Base-by-base conservation (phyloP, 2,329 filamentous ascomycete genomes). In the Myriosclerotinia duriaeana region DNA sequence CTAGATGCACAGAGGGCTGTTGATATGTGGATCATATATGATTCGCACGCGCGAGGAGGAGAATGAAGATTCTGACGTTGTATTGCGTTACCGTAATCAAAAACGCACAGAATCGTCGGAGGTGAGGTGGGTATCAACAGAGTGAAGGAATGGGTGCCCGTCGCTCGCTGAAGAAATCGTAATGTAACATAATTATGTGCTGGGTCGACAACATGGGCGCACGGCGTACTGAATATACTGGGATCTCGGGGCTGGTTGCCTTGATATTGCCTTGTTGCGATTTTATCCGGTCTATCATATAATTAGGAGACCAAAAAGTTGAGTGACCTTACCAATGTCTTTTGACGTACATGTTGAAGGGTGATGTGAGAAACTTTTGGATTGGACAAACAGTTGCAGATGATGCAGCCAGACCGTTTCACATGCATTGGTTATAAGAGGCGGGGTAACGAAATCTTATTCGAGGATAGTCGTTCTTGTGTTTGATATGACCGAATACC, bases 351-450 rank as follows among this genome's bases (percentile, higher is more conserved):
- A 50, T 50, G 30, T 52, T 26, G 3, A 61, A 44, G 46, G 64
- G 46, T 61, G 54, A 65, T 20, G 64, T 53, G 54, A 20, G 46
- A 48, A 46, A 20, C 22, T 53, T 52, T 20, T 30, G 50, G 55
- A 61, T 65, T 65, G 64, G 64, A 60, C 30, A 61, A 52, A 56
- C 8, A 53, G 26, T 54, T 61, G 64, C 64, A 66, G 58, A 63
- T 66, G 64, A 66, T 66, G 64, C 64, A 66, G 58, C 48, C 58
- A 63, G 64, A 48, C 64, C 64, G 64, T 66, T 66, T 66, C 64
- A 62, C 58, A 55, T 54, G 64, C 64, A 66, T 62, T 34, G 30
- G 34, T 26, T 11, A 42, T 34, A 15, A 60, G 54, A 65, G 46
- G 64, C 64, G 64, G 54, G 54, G 64, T 61, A 65, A 65, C n/a